A percentile compares a stretch with the other conserved stretches of the same genome.
Conservation (phyloP, 1,284 basidiomycete species). For the Ceratobasidium sp. region DNA sequence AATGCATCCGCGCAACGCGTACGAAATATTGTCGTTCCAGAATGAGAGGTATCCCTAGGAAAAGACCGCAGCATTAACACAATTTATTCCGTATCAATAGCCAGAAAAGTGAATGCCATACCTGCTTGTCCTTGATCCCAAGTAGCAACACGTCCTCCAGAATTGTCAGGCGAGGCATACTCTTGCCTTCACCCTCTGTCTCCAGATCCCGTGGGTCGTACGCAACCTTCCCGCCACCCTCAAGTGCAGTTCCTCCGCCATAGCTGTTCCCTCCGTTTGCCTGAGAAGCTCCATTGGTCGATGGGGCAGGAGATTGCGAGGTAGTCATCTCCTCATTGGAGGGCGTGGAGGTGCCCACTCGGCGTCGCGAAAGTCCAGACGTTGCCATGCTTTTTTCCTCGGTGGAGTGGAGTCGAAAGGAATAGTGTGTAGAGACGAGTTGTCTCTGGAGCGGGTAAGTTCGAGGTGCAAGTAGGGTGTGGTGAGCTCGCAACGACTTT, state of each 20-base stretch:
- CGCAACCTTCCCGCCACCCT: conserved; percentile 88
- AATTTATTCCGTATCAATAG: neutral
- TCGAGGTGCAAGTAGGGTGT: neutral
- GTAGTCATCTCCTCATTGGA: conserved; percentile 12
- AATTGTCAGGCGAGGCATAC: conserved; percentile 89
- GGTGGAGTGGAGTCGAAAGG: neutral
- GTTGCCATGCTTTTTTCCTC: conserved; percentile 45
- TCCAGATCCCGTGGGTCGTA: conserved; percentile 94
- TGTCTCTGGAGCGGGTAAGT: neutral
- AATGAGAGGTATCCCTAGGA: conserved; percentile 91
- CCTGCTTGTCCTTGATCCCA: conserved; percentile 92
- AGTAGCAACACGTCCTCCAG: conserved; percentile 97
- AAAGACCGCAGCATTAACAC: conserved; percentile 8
- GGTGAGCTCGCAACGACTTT: conserved; percentile 1
- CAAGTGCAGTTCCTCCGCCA: conserved; percentile 77
- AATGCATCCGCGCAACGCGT: conserved; percentile 94
- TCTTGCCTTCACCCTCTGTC: conserved; percentile 72
- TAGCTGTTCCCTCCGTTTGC: conserved; percentile 33
- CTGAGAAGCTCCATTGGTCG: conserved; percentile 47
- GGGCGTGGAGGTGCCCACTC: conserved; percentile 47
- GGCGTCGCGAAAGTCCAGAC: conserved; percentile 51
- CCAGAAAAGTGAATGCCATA: conserved; percentile 58
- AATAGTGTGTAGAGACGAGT: neutral
- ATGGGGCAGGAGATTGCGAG: conserved; percentile 17
- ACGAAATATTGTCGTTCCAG: conserved; percentile 99